Percentiles rank a stretch among this genome's conserved stretches.
phyloP scores from a whole-genome alignment of 768 basidiomycete genomes.

The Lactarius deliciosus region DNA sequence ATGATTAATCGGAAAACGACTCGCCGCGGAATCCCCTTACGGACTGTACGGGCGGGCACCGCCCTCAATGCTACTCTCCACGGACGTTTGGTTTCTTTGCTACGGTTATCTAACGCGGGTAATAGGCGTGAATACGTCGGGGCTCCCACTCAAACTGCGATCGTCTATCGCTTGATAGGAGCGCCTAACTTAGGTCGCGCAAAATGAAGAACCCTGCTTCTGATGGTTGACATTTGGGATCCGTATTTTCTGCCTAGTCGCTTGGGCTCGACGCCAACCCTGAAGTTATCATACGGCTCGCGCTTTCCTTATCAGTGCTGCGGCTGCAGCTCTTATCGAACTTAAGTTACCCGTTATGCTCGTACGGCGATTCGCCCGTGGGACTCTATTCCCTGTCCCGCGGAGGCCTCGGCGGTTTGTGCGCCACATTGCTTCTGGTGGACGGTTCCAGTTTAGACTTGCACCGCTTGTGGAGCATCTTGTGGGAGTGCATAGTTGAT shows the following conservation, averaged over 20 bases:
- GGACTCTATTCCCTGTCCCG: neutral
- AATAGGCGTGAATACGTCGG: neutral
- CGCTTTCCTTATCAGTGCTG: neutral
- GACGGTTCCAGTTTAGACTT: neutral
- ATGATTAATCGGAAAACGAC: neutral
- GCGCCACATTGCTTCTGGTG: neutral
- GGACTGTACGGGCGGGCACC: neutral
- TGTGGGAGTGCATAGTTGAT: neutral
- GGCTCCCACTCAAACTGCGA: neutral
- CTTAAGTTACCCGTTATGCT: neutral
- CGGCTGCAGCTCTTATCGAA: neutral
- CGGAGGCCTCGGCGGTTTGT: neutral
- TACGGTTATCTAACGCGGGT: neutral
- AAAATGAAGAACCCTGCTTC: neutral
- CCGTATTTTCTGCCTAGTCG: neutral
- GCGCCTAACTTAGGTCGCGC: neutral
- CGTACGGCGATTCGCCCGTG: neutral
- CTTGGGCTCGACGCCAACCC: neutral
- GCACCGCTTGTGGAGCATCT: neutral
- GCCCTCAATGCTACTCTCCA: neutral
- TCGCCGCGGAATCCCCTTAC: neutral
- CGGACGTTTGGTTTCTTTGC: neutral
- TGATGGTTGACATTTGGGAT: neutral
- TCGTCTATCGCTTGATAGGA: neutral
- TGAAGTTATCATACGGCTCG: neutral